These are phyloP conservation scores for Scheffersomyces quercinus DNA, from an alignment of 1,139 yeast species.

Conservation along the genomic window DNA sequence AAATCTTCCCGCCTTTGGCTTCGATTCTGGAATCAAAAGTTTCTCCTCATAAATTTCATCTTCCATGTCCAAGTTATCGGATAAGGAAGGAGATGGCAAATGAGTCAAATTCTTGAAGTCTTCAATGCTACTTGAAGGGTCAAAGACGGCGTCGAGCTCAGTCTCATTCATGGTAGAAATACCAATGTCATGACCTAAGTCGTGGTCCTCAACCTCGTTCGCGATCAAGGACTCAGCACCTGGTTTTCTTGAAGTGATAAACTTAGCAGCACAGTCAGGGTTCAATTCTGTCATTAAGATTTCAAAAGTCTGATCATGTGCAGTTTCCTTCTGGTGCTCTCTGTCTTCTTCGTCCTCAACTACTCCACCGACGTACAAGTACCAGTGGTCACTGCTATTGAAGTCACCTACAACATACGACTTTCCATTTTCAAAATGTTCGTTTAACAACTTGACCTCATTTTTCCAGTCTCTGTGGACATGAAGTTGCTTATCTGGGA, in stretches of 20 bases:
- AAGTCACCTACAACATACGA: constrained; percentile 81
- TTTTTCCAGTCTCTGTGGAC: constrained; percentile 85
- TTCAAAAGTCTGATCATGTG: constrained; percentile 77
- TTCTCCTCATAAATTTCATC: constrained; percentile 8
- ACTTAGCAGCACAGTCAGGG: constrained; percentile 57
- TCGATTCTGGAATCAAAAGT: neutral
- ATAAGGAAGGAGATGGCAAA: constrained; percentile 38
- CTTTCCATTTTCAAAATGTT: constrained; percentile 59
- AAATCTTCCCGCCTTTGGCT: constrained; percentile 3
- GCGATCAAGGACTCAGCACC: constrained; percentile 35
- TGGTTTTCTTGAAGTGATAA: constrained; percentile 60
- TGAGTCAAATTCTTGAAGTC: constrained; percentile 22
- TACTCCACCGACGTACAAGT: constrained; percentile 67
- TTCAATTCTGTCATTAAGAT: constrained; percentile 87
- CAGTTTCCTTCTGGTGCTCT: constrained; percentile 14
- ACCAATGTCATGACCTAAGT: constrained; percentile 81
- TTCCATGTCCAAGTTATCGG: constrained; percentile 26
- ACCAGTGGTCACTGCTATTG: constrained; percentile 85
- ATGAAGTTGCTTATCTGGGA: constrained; percentile 79
- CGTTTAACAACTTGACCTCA: constrained; percentile 72
- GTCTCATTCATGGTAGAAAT: constrained; percentile 62
- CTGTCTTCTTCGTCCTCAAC: constrained; percentile 9
- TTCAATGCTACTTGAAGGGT: constrained; percentile 19
- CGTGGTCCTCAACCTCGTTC: constrained; percentile 45
- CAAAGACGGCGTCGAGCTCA: constrained; percentile 61